Conservation (phyloP, 2,329 filamentous ascomycete genomes). For the Bipolaris bicolor region DNA sequence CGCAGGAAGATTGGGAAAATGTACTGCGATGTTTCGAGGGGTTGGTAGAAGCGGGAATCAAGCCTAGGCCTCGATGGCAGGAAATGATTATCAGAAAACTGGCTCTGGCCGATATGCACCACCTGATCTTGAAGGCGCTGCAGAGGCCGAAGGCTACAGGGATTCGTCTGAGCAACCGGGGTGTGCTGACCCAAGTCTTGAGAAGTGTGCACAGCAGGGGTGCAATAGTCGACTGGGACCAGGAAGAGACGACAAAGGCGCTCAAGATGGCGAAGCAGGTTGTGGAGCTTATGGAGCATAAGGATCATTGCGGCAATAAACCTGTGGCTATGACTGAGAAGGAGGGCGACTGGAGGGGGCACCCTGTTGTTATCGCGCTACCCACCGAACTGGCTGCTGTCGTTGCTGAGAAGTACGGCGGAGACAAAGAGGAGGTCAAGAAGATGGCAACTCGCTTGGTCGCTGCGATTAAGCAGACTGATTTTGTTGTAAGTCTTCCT, state of each 20-base stretch:
- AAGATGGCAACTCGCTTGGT: conserved; percentile 51
- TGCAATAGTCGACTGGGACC: conserved; percentile 43
- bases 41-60: conserved; percentile 34
- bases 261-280: conserved; percentile 49
- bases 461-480: conserved; percentile 35
- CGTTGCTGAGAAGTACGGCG: conserved; percentile 47
- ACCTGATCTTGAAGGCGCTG: conserved; percentile 39
- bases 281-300: conserved; percentile 50
- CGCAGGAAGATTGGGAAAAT: conserved; percentile 45
- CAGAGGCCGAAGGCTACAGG: conserved; percentile 36
- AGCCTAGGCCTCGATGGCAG: conserved; percentile 16
- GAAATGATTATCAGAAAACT: conserved; percentile 32
- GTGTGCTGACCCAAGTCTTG: conserved; percentile 44
- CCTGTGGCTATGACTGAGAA: neutral
- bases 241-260: conserved; percentile 48
- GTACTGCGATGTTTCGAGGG: conserved; percentile 43
- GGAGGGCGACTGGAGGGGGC: conserved; percentile 32
- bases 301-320: conserved; percentile 44
- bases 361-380: conserved; percentile 50
- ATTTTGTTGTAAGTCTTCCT: conserved; percentile 25
- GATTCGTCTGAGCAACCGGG: conserved; percentile 26
- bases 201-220: conserved; percentile 46
- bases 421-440: conserved; percentile 49
- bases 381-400: conserved; percentile 54
- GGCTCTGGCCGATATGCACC: conserved; percentile 26